These are phyloP conservation scores for Neurospora sp. DNA, from an alignment of 495 filamentous ascomycete genomes.

Conservation along the genomic window DNA sequence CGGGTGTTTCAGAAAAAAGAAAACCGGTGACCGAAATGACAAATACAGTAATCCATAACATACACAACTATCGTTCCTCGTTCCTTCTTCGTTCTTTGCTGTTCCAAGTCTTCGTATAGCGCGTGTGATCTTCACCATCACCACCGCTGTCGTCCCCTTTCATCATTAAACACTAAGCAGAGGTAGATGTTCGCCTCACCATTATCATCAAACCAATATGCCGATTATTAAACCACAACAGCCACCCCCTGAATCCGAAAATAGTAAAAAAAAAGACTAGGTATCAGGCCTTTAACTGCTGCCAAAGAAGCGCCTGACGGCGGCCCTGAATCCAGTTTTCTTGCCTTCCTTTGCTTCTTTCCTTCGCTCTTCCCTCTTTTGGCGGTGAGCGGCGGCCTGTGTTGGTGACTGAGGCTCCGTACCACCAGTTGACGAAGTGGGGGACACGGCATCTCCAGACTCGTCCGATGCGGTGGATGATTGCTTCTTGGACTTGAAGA, in stretches of 20 bases:
- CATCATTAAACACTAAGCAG: not conserved
- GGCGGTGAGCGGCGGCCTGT: conserved; percentile 12
- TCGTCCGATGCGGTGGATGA: conserved; percentile 4
- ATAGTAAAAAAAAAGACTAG: not conserved
- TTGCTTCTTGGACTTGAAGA: conserved; percentile 4
- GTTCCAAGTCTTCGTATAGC: not conserved
- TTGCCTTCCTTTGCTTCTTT: conserved; percentile 68
- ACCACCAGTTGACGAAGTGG: conserved; percentile 9
- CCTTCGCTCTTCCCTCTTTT: conserved; percentile 23
- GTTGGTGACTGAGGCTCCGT: conserved; percentile 12
- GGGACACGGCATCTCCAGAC: conserved; percentile 4
- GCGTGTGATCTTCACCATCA: not conserved
- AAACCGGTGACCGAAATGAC: not conserved
- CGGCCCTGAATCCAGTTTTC: conserved; percentile 66
- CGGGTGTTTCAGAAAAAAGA: not conserved
- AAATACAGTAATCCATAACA: not conserved
- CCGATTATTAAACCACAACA: not conserved
- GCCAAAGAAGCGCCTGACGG: conserved; percentile 25
- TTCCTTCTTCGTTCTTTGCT: not conserved
- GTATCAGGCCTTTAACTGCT: not conserved
- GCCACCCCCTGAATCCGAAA: not conserved
- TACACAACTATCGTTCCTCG: not conserved
- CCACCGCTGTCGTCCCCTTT: not conserved
- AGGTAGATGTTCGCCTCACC: not conserved
- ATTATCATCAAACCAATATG: not conserved